These are phyloP conservation scores for Lentinula novae-zelandiae DNA, from an alignment of 1,284 basidiomycete species.

Conservation along the genomic window DNA sequence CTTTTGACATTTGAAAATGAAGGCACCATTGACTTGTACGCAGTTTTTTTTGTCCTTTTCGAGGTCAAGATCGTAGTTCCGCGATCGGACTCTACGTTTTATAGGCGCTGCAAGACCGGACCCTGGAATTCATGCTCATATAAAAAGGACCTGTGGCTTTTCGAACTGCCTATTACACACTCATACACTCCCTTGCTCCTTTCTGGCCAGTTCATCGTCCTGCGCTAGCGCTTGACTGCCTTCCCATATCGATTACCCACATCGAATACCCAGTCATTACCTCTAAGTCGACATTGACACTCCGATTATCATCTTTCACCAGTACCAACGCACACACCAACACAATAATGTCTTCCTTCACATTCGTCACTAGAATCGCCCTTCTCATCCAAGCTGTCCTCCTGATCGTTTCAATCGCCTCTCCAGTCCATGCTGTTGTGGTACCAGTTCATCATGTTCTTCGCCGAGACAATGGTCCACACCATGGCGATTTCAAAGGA, in stretches of 20 bases:
- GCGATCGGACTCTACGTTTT: not conserved
- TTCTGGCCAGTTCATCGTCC: not conserved
- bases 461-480: not conserved
- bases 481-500: not conserved
- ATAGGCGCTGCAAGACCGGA: not conserved
- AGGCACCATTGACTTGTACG: not conserved
- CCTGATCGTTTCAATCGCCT: constrained; percentile 33
- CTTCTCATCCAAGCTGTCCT: constrained; percentile 9
- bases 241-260: not conserved
- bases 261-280: not conserved
- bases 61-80: not conserved
- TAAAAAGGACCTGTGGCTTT: not conserved
- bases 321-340: not conserved
- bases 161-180: not conserved
- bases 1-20: not conserved
- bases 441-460: not conserved
- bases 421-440: not conserved
- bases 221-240: not conserved
- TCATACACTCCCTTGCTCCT: not conserved
- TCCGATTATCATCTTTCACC: not conserved
- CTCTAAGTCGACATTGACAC: not conserved
- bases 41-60: not conserved
- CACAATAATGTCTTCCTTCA: constrained; percentile 37
- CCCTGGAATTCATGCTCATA: not conserved
- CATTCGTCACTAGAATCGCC: constrained; percentile 18